A percentile compares a stretch with the other conserved stretches of the same genome.
Conservation (phyloP, 257 asterid genomes). For the Primulina eburnea region DNA sequence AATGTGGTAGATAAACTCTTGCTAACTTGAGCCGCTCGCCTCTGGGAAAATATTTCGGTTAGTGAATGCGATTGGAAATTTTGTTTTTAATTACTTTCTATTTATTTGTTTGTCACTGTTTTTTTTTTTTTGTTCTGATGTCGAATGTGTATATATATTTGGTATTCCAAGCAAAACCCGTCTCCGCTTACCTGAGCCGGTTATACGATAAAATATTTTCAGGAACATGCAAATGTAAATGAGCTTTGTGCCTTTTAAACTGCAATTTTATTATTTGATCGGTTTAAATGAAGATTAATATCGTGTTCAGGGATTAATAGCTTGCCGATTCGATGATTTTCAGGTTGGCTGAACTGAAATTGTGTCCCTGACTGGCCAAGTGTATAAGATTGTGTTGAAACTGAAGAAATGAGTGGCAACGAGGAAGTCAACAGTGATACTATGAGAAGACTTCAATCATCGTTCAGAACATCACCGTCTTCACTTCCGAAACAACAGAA, state of each 20-base stretch:
- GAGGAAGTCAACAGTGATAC: slow-evolving; percentile 50
- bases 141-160: background rate
- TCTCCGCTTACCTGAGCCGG: too few species aligned
- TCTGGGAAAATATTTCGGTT: slow-evolving; percentile 13
- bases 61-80: slow-evolving; percentile 12
- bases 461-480: slow-evolving; percentile 73
- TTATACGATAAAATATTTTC: too few species aligned
- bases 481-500: slow-evolving; percentile 45
- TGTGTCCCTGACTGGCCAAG: background rate
- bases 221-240: too few species aligned
- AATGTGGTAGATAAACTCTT: slow-evolving; percentile 36
- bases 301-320: slow-evolving; percentile 13
- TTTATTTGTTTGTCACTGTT: slow-evolving; percentile 17
- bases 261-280: slow-evolving; percentile 14
- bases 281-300: slow-evolving; percentile 18
- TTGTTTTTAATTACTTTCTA: background rate
- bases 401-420: slow-evolving; percentile 57
- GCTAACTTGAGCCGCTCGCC: slow-evolving; percentile 28
- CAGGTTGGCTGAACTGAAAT: slow-evolving; percentile 28
- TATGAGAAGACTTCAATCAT: slow-evolving; percentile 71
- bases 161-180: background rate
- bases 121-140: slow-evolving; percentile 1
- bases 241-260: background rate
- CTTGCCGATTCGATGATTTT: slow-evolving; percentile 15
- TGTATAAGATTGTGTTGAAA: slow-evolving; percentile 7